Evolutionary conservation across 78 protist species (phyloP).

Genomic region (Dictyostelium intermedium): DNA sequence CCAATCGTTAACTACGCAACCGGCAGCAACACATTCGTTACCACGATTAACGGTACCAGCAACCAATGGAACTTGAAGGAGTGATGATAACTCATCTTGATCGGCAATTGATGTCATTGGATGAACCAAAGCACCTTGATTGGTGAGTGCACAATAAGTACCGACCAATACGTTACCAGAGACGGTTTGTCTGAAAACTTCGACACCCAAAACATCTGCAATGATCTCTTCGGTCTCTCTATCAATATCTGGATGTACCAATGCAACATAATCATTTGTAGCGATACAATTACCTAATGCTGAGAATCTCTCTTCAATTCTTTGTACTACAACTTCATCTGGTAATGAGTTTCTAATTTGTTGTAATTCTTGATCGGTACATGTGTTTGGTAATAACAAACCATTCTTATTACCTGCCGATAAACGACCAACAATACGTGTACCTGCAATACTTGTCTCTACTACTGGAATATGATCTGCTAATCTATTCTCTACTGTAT

Average conservation of each 20-base stretch:
- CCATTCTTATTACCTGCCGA: slow-evolving; percentile 98
- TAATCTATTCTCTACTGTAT: slow-evolving; percentile 94
- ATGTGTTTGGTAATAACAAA: slow-evolving; percentile 95
- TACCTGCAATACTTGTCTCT: slow-evolving; percentile 91
- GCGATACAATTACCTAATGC: slow-evolving; percentile 98
- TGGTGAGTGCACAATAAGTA: slow-evolving; percentile 91
- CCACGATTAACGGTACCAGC: slow-evolving; percentile 98
- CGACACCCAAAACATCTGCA: slow-evolving; percentile 96
- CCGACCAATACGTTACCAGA: slow-evolving; percentile 98
- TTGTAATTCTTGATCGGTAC: slow-evolving; percentile 98
- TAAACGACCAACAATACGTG: slow-evolving; percentile 94
- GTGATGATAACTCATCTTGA: slow-evolving; percentile 96
- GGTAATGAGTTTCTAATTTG: slow-evolving; percentile 98
- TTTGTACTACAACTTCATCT: slow-evolving; percentile 92
- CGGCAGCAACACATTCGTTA: slow-evolving; percentile 94
- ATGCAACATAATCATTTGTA: slow-evolving; percentile 98
- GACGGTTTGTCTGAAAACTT: slow-evolving; percentile 98
- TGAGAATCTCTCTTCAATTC: slow-evolving; percentile 97
- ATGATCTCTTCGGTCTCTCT: slow-evolving; percentile 98
- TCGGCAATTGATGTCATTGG: slow-evolving; percentile 95
- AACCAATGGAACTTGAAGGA: slow-evolving; percentile 94
- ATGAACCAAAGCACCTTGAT: slow-evolving; percentile 98
- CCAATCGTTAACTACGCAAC: slow-evolving; percentile 97
- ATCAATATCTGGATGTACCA: slow-evolving; percentile 98
- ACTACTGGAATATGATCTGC: slow-evolving; percentile 96